Conservation (phyloP, 495 filamentous ascomycete species). For the Hypoxylon perforatum region DNA sequence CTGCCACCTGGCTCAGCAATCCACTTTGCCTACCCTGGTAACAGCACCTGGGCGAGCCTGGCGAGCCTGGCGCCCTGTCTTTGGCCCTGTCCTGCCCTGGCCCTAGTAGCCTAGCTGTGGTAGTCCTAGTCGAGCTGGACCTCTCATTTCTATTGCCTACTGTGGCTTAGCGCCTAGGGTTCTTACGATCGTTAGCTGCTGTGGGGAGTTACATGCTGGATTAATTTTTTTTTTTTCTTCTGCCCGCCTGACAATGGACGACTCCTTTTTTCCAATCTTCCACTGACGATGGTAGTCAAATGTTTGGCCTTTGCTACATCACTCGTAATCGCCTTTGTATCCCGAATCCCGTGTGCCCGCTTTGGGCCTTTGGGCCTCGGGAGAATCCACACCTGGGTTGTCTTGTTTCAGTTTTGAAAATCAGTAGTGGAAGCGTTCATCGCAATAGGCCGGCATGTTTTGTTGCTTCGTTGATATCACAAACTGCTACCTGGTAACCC, state of each 20-base stretch:
- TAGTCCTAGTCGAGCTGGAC: slow-evolving; percentile 38
- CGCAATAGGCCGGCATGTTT: slow-evolving; percentile 31
- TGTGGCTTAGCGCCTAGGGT: slow-evolving; percentile 16
- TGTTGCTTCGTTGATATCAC: slow-evolving; percentile 29
- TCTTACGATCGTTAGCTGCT: slow-evolving; percentile 3
- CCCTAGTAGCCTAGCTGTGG: slow-evolving; percentile 41
- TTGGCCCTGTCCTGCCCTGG: slow-evolving; percentile 31
- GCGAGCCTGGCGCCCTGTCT: slow-evolving; percentile 30
- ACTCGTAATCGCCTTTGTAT: slow-evolving; percentile 12
- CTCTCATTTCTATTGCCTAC: slow-evolving; percentile 23
- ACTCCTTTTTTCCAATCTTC: slow-evolving; percentile 25
- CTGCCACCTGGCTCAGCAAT: slow-evolving; percentile 43
- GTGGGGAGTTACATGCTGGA: neutral
- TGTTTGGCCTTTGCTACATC: slow-evolving; percentile 23
- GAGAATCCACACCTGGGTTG: slow-evolving; percentile 34
- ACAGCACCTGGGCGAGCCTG: slow-evolving; percentile 3
- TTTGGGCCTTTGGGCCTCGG: neutral
- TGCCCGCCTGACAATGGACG: slow-evolving; percentile 14
- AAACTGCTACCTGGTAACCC: neutral
- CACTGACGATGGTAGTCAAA: slow-evolving; percentile 23
- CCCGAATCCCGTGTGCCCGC: slow-evolving; percentile 22
- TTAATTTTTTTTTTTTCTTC: slow-evolving; percentile 23
- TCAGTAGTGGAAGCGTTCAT: slow-evolving; percentile 28
- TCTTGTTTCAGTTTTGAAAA: slow-evolving; percentile 39
- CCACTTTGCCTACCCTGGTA: slow-evolving; percentile 27